These are phyloP conservation scores for Tolypocladium nubicola DNA, from an alignment of 2,329 filamentous ascomycete genomes.

Conservation along the genomic window DNA sequence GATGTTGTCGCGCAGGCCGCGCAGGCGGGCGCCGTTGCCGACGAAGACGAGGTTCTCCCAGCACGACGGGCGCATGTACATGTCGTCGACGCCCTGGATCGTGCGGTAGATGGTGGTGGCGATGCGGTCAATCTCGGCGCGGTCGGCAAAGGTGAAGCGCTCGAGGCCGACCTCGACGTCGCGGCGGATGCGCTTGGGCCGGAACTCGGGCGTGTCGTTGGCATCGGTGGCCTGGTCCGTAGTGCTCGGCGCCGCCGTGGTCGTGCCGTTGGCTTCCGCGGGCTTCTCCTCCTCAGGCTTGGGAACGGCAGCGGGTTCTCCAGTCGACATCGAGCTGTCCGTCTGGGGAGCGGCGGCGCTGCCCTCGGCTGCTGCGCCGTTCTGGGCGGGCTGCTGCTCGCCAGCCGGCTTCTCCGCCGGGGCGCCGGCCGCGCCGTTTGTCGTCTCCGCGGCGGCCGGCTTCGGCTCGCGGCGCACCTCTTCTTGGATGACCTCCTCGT, in stretches of 20 bases:
- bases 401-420: constrained; percentile 1
- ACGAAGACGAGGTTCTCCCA: constrained; percentile 92
- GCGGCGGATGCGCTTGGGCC: constrained; percentile 47
- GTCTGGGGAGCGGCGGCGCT: not conserved
- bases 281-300: not conserved
- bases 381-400: not conserved
- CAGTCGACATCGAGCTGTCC: not conserved
- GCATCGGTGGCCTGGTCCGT: not conserved
- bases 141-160: constrained; percentile 59
- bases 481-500: constrained; percentile 56
- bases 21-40: constrained; percentile 66
- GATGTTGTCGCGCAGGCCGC: constrained; percentile 83
- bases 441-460: constrained; percentile 5
- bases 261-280: not conserved
- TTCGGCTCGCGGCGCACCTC: constrained; percentile 30
- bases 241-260: not conserved
- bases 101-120: constrained; percentile 75
- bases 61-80: constrained; percentile 71
- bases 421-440: constrained; percentile 10
- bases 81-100: constrained; percentile 72
- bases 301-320: not conserved
- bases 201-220: constrained; percentile 26
- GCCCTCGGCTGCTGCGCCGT: not conserved
- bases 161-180: constrained; percentile 71
- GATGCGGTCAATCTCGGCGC: constrained; percentile 70